Percentiles rank a stretch among this genome's conserved stretches.
phyloP scores from a whole-genome alignment of 169 alveolate species.

The Cryptosporidium parvum region DNA sequence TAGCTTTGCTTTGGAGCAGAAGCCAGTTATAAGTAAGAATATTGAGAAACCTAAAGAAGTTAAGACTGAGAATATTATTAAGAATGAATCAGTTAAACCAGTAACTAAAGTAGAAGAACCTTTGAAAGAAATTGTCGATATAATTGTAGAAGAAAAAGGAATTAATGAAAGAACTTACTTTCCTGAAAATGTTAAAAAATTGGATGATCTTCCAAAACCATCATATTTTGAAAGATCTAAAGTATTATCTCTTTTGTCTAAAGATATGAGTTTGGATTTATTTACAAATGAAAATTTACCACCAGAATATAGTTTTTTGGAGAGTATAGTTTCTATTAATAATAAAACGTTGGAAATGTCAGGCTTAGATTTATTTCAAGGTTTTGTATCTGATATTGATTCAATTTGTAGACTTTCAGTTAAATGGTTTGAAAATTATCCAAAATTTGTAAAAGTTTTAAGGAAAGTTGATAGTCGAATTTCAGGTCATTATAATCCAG shows the following conservation, averaged over 20 bases:
- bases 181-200: not conserved
- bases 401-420: conserved; percentile 41
- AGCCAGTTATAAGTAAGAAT: not conserved
- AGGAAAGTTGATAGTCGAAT: not conserved
- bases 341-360: conserved; percentile 4
- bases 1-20: not conserved
- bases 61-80: not conserved
- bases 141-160: not conserved
- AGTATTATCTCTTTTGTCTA: conserved; percentile 1
- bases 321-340: not conserved
- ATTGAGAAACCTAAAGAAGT: not conserved
- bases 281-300: not conserved
- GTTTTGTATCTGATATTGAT: conserved; percentile 41
- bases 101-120: not conserved
- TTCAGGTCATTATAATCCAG: not conserved
- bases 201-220: not conserved
- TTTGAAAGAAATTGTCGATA: not conserved
- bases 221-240: not conserved
- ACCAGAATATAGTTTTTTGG: not conserved
- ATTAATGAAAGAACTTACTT: not conserved
- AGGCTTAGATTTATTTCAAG: not conserved
- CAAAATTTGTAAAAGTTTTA: conserved; percentile 46
- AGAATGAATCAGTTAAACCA: not conserved
- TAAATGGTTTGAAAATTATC: conserved; percentile 62
- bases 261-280: not conserved